Evolutionary conservation across 2,329 filamentous ascomycete genomes (phyloP).

Genomic region (Cercospora zeae-maydis): DNA sequence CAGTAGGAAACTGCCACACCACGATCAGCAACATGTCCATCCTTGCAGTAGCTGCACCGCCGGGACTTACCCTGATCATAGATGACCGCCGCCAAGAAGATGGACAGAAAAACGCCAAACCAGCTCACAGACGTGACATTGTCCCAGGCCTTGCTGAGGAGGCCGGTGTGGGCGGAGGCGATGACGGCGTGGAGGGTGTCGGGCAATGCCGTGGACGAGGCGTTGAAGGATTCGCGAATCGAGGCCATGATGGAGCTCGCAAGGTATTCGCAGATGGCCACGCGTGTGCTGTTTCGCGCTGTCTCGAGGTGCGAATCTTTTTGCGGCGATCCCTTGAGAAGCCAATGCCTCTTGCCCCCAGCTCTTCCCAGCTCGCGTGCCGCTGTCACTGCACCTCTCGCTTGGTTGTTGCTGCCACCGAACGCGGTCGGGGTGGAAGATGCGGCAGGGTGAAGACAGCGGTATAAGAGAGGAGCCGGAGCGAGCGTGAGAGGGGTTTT

Average conservation of each 20-base stretch:
- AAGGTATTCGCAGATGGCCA: background rate
- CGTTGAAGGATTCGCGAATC: conserved; percentile 35
- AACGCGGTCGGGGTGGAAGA: background rate
- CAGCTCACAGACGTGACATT: conserved; percentile 50
- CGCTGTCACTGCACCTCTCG: background rate
- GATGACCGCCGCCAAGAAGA: conserved; percentile 67
- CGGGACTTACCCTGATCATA: conserved; percentile 81
- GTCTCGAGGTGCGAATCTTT: background rate
- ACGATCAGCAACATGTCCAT: background rate
- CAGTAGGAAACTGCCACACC: conserved; percentile 44
- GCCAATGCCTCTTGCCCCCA: background rate
- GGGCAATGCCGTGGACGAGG: conserved; percentile 28
- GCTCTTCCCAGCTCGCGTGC: background rate
- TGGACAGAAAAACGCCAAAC: conserved; percentile 65
- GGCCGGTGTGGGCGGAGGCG: conserved; percentile 53
- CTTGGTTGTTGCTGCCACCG: background rate
- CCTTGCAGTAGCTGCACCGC: background rate
- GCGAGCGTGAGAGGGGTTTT: background rate
- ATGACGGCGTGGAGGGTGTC: conserved; percentile 59
- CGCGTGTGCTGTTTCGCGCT: background rate
- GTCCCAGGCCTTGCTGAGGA: conserved; percentile 55
- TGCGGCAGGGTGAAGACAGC: background rate
- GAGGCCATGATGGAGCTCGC: conserved; percentile 28
- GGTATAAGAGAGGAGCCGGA: background rate
- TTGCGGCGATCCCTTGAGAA: background rate